Base-by-base conservation (phyloP, 108 stramenopile species). In the Parietichytrium sp. region DNA sequence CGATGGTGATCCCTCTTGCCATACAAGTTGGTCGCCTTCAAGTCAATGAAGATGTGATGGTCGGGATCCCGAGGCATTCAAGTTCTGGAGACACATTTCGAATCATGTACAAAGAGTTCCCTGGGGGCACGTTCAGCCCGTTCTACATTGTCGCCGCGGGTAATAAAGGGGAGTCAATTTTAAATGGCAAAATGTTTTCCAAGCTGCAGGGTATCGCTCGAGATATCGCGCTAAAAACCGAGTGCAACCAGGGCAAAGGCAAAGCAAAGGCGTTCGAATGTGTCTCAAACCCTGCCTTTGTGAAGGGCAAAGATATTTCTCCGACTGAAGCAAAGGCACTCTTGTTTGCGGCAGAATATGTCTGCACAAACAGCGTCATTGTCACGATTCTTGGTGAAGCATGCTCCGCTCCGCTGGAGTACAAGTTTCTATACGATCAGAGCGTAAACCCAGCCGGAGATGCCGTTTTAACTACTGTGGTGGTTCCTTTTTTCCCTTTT, bases 401-500 rank as follows among this genome's bases (percentile, higher is more conserved):
- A 6, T 72, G 61, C 20, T 42, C 20, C 8, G 38, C 15, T 42
- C 38, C 61, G 10, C 38, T 25, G 20, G 61, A 72, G 61, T 72
- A 72, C 25, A n/a, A 33, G 1, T 72, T 45, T 72, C 61, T 72
- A 25, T 72, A 42, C 38, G 36, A 33, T 13, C 23, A 16, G 20
- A 42, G 38, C 38, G 61, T 72, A 12, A 72, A 72, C 33, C 3
- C 61, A 12, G 33, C 29, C 8, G 38, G 42, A 27, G 61, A 72
- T 38, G 61, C 61, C 10, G 10, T 72, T 16, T 42, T 72, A n/a
- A 72, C 45, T 42, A 42, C 36, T 20, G 45, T 72, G 3, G 42
- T 45, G 6, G 61, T 72, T 16, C 61, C 61, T 7, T 72, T 72
- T 38, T 72, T 72, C 33, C 61, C 61, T 72, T 72, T 72, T n/a